phyloP scores from a whole-genome alignment of 805 yeast genomes.

The Starmerella roubikii region DNA sequence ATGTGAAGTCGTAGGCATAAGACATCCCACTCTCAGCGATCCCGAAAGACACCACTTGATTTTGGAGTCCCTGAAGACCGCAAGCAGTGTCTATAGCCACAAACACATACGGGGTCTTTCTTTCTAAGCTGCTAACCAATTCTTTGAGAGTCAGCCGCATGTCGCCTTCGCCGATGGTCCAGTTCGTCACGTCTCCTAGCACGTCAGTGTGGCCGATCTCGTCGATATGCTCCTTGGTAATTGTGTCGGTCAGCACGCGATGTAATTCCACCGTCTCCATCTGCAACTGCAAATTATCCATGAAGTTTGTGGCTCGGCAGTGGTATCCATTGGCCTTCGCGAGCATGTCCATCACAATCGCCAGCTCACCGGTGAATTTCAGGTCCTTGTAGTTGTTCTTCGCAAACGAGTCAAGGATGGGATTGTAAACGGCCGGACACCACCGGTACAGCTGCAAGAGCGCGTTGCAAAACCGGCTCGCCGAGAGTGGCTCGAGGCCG shows the following conservation, averaged over 20 bases:
- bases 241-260: neutral
- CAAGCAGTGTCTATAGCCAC: constrained; percentile 1
- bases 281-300: constrained; percentile 32
- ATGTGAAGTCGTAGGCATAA: neutral
- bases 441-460: constrained; percentile 68
- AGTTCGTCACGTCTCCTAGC: neutral
- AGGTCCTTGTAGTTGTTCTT: constrained; percentile 29
- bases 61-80: neutral
- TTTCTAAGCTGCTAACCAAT: constrained; percentile 27
- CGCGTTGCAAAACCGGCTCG: constrained; percentile 65
- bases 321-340: constrained; percentile 63
- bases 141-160: neutral
- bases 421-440: constrained; percentile 58
- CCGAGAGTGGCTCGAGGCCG: constrained; percentile 81
- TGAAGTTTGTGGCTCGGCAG: constrained; percentile 73
- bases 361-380: constrained; percentile 58
- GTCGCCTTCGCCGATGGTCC: neutral
- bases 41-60: neutral
- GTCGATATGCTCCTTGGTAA: constrained; percentile 3
- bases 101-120: constrained; percentile 45
- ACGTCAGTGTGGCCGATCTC: neutral
- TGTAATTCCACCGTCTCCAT: constrained; percentile 2
- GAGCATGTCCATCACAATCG: constrained; percentile 85
- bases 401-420: constrained; percentile 43
- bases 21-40: neutral